phyloP scores from a whole-genome alignment of 1,284 basidiomycete species.

The Melampsora abietis-canadensis region DNA sequence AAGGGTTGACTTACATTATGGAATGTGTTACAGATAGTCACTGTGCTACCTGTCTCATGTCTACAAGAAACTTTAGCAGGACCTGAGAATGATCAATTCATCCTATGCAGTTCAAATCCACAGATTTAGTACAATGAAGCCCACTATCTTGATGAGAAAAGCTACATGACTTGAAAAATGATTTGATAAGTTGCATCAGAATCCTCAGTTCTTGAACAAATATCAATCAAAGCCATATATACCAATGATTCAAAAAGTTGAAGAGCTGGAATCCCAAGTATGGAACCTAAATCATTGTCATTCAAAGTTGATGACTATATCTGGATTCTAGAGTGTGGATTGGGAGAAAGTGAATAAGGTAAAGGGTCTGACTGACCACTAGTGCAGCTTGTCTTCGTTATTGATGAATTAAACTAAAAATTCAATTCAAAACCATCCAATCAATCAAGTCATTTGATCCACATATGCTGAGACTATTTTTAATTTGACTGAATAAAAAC shows the following conservation, averaged over 20 bases:
- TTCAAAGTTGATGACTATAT: too few relatives aligned
- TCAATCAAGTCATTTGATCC: too few relatives aligned
- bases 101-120: conserved; percentile 5
- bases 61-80: conserved; percentile 25
- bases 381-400: too few relatives aligned
- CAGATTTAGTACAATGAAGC: background rate
- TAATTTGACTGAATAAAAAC: too few relatives aligned
- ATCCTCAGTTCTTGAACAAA: conserved; percentile 12
- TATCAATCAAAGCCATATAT: conserved; percentile 24
- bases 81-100: conserved; percentile 26
- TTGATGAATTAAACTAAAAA: too few relatives aligned
- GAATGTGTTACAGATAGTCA: conserved; percentile 28
- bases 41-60: conserved; percentile 13
- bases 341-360: too few relatives aligned
- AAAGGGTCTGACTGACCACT: too few relatives aligned
- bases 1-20: conserved; percentile 18
- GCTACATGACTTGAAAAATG: conserved; percentile 13
- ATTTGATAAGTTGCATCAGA: conserved; percentile 23
- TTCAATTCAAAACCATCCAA: too few relatives aligned
- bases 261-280: conserved; percentile 5
- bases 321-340: too few relatives aligned
- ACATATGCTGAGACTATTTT: too few relatives aligned
- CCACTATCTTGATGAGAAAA: background rate
- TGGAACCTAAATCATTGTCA: background rate
- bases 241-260: conserved; percentile 12